Base-by-base conservation (phyloP, 2,329 filamentous ascomycete genomes). In the Colletotrichum chrysophilum region DNA sequence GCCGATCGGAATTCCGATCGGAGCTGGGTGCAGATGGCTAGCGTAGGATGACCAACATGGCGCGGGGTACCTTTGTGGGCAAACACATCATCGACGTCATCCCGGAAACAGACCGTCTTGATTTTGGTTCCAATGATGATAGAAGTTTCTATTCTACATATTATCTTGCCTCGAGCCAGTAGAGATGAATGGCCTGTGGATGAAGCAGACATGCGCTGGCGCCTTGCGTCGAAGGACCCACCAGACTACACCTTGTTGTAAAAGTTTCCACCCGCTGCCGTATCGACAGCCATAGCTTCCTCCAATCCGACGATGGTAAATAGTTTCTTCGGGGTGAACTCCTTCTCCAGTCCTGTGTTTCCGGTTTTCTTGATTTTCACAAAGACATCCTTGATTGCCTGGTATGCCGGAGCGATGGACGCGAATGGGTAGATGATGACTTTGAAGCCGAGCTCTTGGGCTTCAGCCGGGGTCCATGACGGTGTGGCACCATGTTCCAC, bases 221-320 rank as follows among this genome's bases (percentile, higher is more conserved):
- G 5, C n/a, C n/a, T 52, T 0, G 3, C 3, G 0, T n/a, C 9
- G 5, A 48, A 48, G 18, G 5, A n/a, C 18, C 9, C 0, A 21
- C 43, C 10, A 3, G 10, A 21, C 2, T 52, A 52, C 43, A 52
- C 43, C 6, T 52, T 21, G 5, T n/a, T 48, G n/a, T 52, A 21
- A n/a, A 52, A 52, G 6, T 6, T 21, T 12, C 43, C 43, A 21
- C 43, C 43, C 4, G n/a, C 43, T 7, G 43, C 43, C 8, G 43
- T 12, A 21, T 52, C n/a, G 4, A 52, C 43, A n/a, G n/a, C 2
- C 43, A 52, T 52, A 52, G 43, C 43, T 52, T 52, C 43, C 10
- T 52, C 43, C 2, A 52, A 52, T 21, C 43, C 43, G n/a, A 52
- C 43, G 0, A 52, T 52, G 12, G 43, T 52, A 13, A 52, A 52